Evolutionary conservation across 2,329 filamentous ascomycete genomes (phyloP).

Genomic region (Microcyclosporella mali): DNA sequence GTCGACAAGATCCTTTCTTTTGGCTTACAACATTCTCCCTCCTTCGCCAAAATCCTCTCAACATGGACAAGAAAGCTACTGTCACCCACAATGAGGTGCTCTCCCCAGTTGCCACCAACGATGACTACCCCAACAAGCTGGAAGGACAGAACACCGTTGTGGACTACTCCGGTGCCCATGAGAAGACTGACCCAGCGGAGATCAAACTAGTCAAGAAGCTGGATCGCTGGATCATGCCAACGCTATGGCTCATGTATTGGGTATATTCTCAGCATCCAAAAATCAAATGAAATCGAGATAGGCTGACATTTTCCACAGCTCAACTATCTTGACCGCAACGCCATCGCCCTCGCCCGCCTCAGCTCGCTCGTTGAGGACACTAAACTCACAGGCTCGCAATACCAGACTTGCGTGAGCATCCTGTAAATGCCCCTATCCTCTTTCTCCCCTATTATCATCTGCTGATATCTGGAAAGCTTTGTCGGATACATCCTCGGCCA

Average conservation of each 20-base stretch:
- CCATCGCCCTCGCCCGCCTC: slow-evolving; percentile 42
- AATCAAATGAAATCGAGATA: too few relatives aligned
- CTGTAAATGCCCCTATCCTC: slow-evolving; percentile 20
- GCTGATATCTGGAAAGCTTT: slow-evolving; percentile 2
- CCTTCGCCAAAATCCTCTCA: background rate
- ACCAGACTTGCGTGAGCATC: slow-evolving; percentile 36
- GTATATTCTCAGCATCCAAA: slow-evolving; percentile 11
- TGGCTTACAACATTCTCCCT: background rate
- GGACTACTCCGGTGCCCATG: slow-evolving; percentile 29
- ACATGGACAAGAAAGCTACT: slow-evolving; percentile 9
- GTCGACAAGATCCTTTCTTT: background rate
- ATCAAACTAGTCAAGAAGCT: slow-evolving; percentile 29
- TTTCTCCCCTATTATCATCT: background rate
- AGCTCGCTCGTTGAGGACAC: slow-evolving; percentile 37
- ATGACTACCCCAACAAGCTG: slow-evolving; percentile 6
- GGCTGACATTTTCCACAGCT: slow-evolving; percentile 5
- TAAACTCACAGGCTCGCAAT: slow-evolving; percentile 35
- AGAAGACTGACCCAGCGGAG: slow-evolving; percentile 28
- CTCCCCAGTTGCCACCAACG: slow-evolving; percentile 10
- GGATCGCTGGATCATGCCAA: slow-evolving; percentile 27
- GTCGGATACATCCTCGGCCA: slow-evolving; percentile 38
- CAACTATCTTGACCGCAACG: slow-evolving; percentile 34
- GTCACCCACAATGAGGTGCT: slow-evolving; percentile 11
- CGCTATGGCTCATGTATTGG: slow-evolving; percentile 25
- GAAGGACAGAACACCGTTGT: slow-evolving; percentile 6